These are phyloP conservation scores for Tetracladium maxilliforme DNA, from an alignment of 2,329 filamentous ascomycete genomes.

Conservation along the genomic window DNA sequence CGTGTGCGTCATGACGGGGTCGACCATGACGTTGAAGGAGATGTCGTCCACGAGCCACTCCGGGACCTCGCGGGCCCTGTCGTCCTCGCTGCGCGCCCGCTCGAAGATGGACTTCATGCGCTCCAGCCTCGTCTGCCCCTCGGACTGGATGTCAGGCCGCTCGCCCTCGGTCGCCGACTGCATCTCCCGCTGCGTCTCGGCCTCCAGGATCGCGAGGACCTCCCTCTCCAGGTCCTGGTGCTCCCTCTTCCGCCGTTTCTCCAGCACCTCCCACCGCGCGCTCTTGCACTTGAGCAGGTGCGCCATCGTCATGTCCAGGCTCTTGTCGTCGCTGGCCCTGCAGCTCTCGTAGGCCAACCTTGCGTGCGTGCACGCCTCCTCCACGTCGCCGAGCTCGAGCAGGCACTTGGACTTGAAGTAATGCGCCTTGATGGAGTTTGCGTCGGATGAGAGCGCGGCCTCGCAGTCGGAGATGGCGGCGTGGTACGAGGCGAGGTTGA, in stretches of 20 bases:
- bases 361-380: slow-evolving; percentile 58
- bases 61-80: slow-evolving; percentile 44
- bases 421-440: slow-evolving; percentile 60
- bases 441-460: slow-evolving; percentile 49
- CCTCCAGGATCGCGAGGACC: slow-evolving; percentile 34
- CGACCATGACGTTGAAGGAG: slow-evolving; percentile 58
- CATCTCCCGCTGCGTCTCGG: slow-evolving; percentile 27
- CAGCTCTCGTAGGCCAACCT: slow-evolving; percentile 60
- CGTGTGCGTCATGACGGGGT: slow-evolving; percentile 59
- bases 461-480: slow-evolving; percentile 66
- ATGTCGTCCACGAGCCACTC: slow-evolving; percentile 70
- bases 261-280: slow-evolving; percentile 66
- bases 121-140: slow-evolving; percentile 23
- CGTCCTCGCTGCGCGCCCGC: slow-evolving; percentile 23
- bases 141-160: slow-evolving; percentile 23
- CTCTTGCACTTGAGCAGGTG: slow-evolving; percentile 73
- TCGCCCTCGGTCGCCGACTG: slow-evolving; percentile 26
- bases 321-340: slow-evolving; percentile 41
- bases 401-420: slow-evolving; percentile 78
- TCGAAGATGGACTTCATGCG: slow-evolving; percentile 29
- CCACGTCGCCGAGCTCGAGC: slow-evolving; percentile 54
- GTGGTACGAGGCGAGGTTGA: slow-evolving; percentile 61
- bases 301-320: slow-evolving; percentile 51
- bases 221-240: slow-evolving; percentile 44
- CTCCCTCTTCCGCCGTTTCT: slow-evolving; percentile 43